phyloP scores from a whole-genome alignment of 306 rosid species.

The Herpetospermum pedunculosum region DNA sequence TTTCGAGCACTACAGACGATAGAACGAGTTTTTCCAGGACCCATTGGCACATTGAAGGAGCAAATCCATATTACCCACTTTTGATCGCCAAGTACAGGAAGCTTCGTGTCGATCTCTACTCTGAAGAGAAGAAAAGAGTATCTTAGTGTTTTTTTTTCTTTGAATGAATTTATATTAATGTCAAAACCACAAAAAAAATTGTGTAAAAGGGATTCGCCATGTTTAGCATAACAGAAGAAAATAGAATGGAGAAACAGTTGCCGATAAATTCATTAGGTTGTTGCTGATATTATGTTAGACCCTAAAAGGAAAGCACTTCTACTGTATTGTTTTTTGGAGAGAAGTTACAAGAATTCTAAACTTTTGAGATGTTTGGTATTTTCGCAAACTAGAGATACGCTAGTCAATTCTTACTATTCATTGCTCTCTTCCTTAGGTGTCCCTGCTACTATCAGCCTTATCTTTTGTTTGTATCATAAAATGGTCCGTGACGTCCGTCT shows the following conservation, averaged over 20 bases:
- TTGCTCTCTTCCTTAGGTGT: neutral
- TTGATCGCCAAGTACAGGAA: slow-evolving; percentile 69
- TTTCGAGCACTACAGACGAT: slow-evolving; percentile 95
- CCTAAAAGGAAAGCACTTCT: neutral
- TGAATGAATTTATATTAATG: neutral
- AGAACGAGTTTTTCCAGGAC: slow-evolving; percentile 97
- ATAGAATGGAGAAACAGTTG: neutral
- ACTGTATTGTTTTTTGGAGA: neutral
- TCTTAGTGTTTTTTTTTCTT: too few species aligned
- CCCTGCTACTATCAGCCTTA: neutral
- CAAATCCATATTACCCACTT: slow-evolving; percentile 94
- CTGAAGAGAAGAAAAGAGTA: slow-evolving; percentile 26
- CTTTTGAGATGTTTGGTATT: neutral
- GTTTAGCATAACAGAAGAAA: neutral
- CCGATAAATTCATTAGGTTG: neutral
- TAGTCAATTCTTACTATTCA: neutral
- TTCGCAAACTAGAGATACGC: neutral
- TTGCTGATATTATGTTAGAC: neutral
- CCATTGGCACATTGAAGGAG: slow-evolving; percentile 90
- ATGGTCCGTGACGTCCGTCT: too few species aligned
- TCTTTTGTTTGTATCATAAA: neutral
- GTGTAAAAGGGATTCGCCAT: neutral
- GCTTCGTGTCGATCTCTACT: slow-evolving; percentile 73
- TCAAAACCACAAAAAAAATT: neutral
- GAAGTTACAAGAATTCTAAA: neutral